Conservation (phyloP, 1,139 yeast genomes). For the Debaryomyces sp. region DNA sequence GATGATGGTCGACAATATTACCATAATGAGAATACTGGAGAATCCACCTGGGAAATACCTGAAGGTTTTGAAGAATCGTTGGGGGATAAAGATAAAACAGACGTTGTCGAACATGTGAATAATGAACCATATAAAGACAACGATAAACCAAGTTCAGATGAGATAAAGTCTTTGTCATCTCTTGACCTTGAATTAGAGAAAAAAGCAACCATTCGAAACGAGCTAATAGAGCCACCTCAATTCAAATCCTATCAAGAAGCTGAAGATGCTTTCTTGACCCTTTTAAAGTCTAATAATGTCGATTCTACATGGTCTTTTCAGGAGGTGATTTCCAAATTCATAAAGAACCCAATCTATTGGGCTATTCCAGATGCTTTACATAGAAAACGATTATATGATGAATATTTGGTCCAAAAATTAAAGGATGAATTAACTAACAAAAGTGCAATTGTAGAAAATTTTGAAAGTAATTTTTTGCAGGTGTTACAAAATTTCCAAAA, state of each 20-base stretch:
- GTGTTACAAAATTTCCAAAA: conserved; percentile 43
- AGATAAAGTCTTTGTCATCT: conserved; percentile 13
- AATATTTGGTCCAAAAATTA: conserved; percentile 56
- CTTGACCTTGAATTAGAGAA: conserved; percentile 16
- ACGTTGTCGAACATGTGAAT: not conserved
- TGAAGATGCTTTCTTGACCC: conserved; percentile 47
- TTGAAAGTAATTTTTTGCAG: conserved; percentile 54
- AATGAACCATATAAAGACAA: conserved; percentile 1
- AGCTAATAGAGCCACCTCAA: conserved; percentile 19
- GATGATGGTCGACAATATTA: conserved; percentile 77
- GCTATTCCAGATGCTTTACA: conserved; percentile 59
- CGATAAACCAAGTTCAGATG: conserved; percentile 14
- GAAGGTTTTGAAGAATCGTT: conserved; percentile 29
- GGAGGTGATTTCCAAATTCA: conserved; percentile 60
- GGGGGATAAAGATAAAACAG: not conserved
- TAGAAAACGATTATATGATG: conserved; percentile 67
- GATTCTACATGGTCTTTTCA: conserved; percentile 81
- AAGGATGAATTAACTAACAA: conserved; percentile 58
- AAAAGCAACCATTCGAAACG: conserved; percentile 12
- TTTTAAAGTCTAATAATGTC: conserved; percentile 57
- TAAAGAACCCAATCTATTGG: conserved; percentile 72
- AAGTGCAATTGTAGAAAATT: conserved; percentile 54
- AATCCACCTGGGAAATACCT: conserved; percentile 84
- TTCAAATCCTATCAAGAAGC: conserved; percentile 34
- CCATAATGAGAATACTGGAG: conserved; percentile 64